Base-by-base conservation (phyloP, 179 eudicot species). In the Heliamphora pulchella region DNA sequence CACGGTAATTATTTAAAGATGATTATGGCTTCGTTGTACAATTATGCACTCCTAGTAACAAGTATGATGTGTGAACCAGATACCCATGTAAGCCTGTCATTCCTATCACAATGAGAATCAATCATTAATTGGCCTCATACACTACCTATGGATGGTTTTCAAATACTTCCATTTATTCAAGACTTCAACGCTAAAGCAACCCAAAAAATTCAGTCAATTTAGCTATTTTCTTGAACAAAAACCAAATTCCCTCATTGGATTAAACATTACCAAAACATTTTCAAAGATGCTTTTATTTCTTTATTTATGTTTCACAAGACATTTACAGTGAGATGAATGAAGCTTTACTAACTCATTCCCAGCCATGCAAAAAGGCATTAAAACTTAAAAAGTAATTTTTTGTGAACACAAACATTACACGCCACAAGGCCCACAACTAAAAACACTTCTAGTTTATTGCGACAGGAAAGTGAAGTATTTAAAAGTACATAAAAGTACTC, bases 401-500 rank as follows among this genome's bases (percentile, higher is more conserved):
- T 50, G 53, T 31, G 1, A 53, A 31, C 53, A 51, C 53, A 9
- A 66, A 78, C 7, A 31, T 31, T 31, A 31, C 31, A 31, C 31
- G 31, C 31, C 31, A 31, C 39, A 39, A 10, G 53, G 47, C 44
- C 53, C 50, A 39, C 17, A 78, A 31, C 6, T 47, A 54, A 58
- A 53, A 78, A 3, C 7, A 67, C 31, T 31, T 31, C 31, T 13
- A 10, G 41, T 5, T 20, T 54, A 3, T 50, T n/a, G 55, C 46
- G 14, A 41, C 50, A 46, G 64, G 18, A 57, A 43, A 4, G 31
- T 43, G 9, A 53, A 51, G 68, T 17, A 44, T 47, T 13, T 20
- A 41, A 58, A 53, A 3, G 4, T 7, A 65, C 46, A 65, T 9
- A 74, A 10, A 58, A 74, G 48, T 5, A 20, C 82, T 86, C 81